Conservation (phyloP, 768 basidiomycete genomes). For the Tulasnella sp. region DNA sequence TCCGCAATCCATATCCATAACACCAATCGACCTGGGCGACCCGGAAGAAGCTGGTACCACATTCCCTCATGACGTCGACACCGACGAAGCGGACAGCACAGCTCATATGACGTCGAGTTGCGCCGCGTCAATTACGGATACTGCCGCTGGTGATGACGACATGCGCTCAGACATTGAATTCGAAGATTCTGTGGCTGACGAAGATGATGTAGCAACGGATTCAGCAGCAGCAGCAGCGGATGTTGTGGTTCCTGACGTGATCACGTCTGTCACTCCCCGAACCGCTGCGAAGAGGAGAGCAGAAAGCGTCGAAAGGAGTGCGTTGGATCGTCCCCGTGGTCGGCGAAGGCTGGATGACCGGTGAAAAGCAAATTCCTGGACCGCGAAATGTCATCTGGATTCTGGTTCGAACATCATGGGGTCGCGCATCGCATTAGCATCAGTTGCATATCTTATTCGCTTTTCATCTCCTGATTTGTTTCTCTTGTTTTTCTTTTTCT, state of each 20-base stretch:
- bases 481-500: not conserved
- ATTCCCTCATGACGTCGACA: not conserved
- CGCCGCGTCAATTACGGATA: slow-evolving; percentile 6
- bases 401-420: no score
- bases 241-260: not conserved
- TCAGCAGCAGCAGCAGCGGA: not conserved
- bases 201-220: not conserved
- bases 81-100: slow-evolving; percentile 13
- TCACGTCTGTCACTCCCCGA: slow-evolving; percentile 1
- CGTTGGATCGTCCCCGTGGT: not conserved
- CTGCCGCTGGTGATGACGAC: not conserved
- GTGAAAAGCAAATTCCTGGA: not conserved
- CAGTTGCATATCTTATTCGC: no score
- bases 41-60: not conserved
- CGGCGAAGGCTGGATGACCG: not conserved
- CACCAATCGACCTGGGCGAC: not conserved
- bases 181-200: not conserved
- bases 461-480: not conserved
- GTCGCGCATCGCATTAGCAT: no score
- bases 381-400: no score
- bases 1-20: not conserved
- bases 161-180: slow-evolving; percentile 7
- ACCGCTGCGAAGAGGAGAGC: slow-evolving; percentile 5
- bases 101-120: slow-evolving; percentile 3
- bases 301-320: not conserved